A percentile compares a stretch with the other conserved stretches of the same genome.
Conservation (phyloP, 2,329 filamentous ascomycete genomes). For the Aphanocladium album region DNA sequence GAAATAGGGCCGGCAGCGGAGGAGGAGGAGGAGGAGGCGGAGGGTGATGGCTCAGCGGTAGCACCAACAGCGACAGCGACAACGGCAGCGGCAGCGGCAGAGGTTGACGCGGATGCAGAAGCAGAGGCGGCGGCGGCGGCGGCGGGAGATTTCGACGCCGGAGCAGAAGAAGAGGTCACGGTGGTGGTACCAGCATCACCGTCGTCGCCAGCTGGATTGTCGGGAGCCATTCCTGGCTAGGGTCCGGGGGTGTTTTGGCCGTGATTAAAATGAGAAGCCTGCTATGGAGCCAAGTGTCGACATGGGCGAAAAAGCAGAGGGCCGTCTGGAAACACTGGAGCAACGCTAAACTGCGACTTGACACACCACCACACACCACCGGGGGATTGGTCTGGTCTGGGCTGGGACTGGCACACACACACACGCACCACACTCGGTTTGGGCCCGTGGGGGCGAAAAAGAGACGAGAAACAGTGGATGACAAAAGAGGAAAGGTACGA, state of each 20-base stretch:
- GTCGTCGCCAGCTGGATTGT: conserved; percentile 9
- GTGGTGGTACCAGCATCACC: conserved; percentile 1
- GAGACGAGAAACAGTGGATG: too few species aligned
- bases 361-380: too few species aligned
- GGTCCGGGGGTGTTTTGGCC: conserved; percentile 8
- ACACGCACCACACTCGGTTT: too few species aligned
- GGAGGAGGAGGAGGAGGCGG: conserved; percentile 10
- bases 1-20: too few species aligned
- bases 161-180: conserved; percentile 2
- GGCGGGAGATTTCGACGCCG: conserved; percentile 4
- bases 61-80: background rate
- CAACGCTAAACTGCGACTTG: background rate
- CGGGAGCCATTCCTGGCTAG: conserved; percentile 11
- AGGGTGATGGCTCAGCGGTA: background rate
- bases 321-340: conserved; percentile 4
- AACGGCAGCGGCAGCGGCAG: conserved; percentile 9
- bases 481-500: too few species aligned
- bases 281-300: conserved; percentile 12
- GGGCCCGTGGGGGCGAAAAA: too few species aligned
- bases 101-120: too few species aligned
- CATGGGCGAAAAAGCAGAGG: conserved; percentile 10
- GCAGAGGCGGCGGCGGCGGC: conserved; percentile 13
- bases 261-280: conserved; percentile 13
- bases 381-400: too few species aligned
- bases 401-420: too few species aligned